phyloP scores from a whole-genome alignment of 306 rosid genomes.

The Delonix regia region DNA sequence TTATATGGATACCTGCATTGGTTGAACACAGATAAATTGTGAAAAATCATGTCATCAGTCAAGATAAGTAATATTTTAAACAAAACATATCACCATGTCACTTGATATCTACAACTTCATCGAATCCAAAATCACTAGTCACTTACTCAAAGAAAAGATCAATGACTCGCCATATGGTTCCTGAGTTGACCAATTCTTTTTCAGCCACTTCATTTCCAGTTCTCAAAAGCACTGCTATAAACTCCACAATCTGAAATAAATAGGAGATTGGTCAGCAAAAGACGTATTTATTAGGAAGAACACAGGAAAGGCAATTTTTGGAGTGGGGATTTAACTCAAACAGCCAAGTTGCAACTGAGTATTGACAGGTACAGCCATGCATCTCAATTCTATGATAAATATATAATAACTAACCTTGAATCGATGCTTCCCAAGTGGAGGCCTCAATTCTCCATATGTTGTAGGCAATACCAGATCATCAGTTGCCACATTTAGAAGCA shows the following conservation, averaged over 20 bases:
- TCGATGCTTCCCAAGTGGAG: constrained; percentile 98
- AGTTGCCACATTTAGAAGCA: constrained; percentile 69
- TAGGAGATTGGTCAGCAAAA: constrained; percentile 27
- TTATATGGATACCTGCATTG: constrained; percentile 86
- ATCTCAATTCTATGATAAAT: constrained; percentile 16
- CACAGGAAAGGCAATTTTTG: neutral
- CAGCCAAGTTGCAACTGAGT: constrained; percentile 1
- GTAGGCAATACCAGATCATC: constrained; percentile 80
- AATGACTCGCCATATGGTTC: constrained; percentile 78
- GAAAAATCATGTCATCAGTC: neutral
- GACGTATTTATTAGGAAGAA: neutral
- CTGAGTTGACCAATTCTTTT: constrained; percentile 90
- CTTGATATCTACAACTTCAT: constrained; percentile 6
- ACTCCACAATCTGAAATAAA: constrained; percentile 82
- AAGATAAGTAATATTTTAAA: constrained; percentile 9
- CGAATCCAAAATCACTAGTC: constrained; percentile 8
- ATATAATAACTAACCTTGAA: constrained; percentile 66
- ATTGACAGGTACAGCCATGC: constrained; percentile 1
- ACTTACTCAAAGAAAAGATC: constrained; percentile 98
- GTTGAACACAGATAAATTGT: constrained; percentile 19
- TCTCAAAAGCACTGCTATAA: constrained; percentile 86
- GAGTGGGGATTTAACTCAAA: constrained; percentile 14
- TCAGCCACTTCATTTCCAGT: constrained; percentile 81
- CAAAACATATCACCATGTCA: constrained; percentile 23
- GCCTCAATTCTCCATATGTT: constrained; percentile 91